Percentiles rank a stretch among this genome's conserved stretches.
Evolutionary conservation across 495 filamentous ascomycete genomes (phyloP).

Genomic region (Chaetomidium leptoderma): DNA sequence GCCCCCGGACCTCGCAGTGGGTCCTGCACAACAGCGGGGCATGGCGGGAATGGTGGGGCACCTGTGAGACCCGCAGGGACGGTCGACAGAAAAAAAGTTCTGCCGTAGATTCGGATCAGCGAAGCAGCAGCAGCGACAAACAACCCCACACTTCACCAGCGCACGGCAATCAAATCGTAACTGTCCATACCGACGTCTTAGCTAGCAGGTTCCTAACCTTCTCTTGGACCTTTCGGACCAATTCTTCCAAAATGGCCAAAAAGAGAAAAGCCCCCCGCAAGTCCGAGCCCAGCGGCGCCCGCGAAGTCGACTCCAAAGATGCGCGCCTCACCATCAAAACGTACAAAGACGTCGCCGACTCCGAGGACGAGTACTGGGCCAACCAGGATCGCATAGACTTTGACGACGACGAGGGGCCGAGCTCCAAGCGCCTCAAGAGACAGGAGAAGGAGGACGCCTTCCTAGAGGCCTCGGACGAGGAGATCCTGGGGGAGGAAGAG

Average conservation of each 20-base stretch:
- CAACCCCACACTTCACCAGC: background rate
- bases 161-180: background rate
- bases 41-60: background rate
- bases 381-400: constrained; percentile 80
- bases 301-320: constrained; percentile 49
- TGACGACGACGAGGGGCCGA: constrained; percentile 71
- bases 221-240: too few relatives aligned
- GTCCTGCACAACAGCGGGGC: background rate
- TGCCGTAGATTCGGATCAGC: background rate
- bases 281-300: constrained; percentile 38
- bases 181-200: background rate
- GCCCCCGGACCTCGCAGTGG: background rate
- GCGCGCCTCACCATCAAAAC: constrained; percentile 58
- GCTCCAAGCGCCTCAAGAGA: constrained; percentile 68
- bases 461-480: constrained; percentile 77
- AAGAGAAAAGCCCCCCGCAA: constrained; percentile 69
- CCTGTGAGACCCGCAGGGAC: too few relatives aligned
- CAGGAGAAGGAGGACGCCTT: constrained; percentile 56
- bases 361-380: constrained; percentile 85
- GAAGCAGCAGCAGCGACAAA: constrained; percentile 2
- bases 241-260: constrained; percentile 60
- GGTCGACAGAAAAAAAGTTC: constrained; percentile 7
- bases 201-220: background rate
- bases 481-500: constrained; percentile 60
- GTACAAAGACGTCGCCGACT: constrained; percentile 84